Evolutionary conservation across 2,329 filamentous ascomycete species (phyloP), one percentile per base, ranked within the genome.

Genomic region (Diaporthe sp.): DNA sequence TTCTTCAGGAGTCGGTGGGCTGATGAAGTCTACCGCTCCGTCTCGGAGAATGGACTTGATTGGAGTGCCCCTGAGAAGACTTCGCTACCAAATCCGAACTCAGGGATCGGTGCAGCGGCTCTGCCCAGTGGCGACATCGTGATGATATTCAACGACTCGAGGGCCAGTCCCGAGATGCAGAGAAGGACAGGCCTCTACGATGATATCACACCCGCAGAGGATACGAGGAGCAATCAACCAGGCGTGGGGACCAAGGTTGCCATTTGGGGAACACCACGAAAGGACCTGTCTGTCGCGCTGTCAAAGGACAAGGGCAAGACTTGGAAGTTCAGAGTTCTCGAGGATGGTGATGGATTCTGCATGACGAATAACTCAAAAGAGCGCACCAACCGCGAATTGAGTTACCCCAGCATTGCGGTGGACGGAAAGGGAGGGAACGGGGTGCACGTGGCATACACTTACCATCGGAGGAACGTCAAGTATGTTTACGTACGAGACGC

Each of bases 1-100:
- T 80, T 87, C 30, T 87, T 81, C 76, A 82, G 85, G 33, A 86
- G 85, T 45, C 81, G 85, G 3, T 87, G 85, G 85, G 85, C 85
- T 22, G 85, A 87, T 66, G 81, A 81, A 7, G 74, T 87, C 9
- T 86, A 86, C 75, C 78, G 82, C 0, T 85, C 85, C 0, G 84
- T 81, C 0, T 87, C 85, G 0, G 13, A 72, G 0, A 80, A 86
- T 69, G 83, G 85, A 0, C 75, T 86, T 4, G 76, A 81, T 45
- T 87, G 85, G 86, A 79, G 78, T 6, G 71, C 77, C 10, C 84
- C 85, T 0, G 75, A 78, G 10, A 76, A 83, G 2, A 86, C 81
- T 0, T 40, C 45, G 0, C 80, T 87, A 0, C 85, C 85, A 0
- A 87, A 87, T 52, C 85, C 85, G 2, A 87, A 87, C 73, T 82